Evolutionary conservation across 2,329 filamentous ascomycete species (phyloP).

Genomic region (Verticillium longisporum): DNA sequence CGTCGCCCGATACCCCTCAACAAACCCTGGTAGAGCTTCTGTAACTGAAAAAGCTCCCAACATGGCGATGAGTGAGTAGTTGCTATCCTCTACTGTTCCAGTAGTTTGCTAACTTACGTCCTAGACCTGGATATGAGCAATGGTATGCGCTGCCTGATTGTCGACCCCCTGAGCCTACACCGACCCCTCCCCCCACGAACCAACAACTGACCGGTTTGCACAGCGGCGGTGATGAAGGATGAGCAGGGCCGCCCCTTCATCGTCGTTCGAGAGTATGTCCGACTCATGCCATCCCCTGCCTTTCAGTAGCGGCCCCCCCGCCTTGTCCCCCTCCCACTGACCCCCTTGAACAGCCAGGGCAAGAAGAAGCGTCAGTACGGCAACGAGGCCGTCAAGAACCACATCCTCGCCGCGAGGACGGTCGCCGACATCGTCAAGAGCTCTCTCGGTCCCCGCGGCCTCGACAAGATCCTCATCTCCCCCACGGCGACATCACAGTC

Average conservation of each 20-base stretch:
- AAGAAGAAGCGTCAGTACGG: slow-evolving; percentile 97
- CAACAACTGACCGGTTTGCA: neutral
- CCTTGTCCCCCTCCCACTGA: slow-evolving; percentile 7
- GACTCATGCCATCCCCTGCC: slow-evolving; percentile 2
- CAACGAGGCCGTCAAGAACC: slow-evolving; percentile 95
- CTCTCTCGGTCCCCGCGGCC: slow-evolving; percentile 86
- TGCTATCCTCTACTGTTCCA: neutral
- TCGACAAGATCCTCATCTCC: slow-evolving; percentile 99
- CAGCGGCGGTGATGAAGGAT: slow-evolving; percentile 81
- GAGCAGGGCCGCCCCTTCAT: slow-evolving; percentile 97
- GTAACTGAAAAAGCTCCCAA: slow-evolving; percentile 3
- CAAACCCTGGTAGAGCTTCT: neutral
- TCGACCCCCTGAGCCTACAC: neutral
- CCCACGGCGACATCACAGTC: slow-evolving; percentile 96
- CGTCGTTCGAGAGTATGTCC: slow-evolving; percentile 86
- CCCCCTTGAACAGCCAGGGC: slow-evolving; percentile 61
- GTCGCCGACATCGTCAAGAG: slow-evolving; percentile 97
- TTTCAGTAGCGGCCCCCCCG: neutral
- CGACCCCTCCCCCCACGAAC: neutral
- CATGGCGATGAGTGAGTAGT: slow-evolving; percentile 18
- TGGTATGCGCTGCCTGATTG: slow-evolving; percentile 44
- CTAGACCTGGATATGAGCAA: slow-evolving; percentile 78
- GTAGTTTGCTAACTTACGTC: slow-evolving; percentile 24
- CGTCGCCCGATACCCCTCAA: neutral
- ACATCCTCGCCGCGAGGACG: slow-evolving; percentile 93